phyloP scores from a whole-genome alignment of 805 yeast species.

The Yamadazyma philogaea region DNA sequence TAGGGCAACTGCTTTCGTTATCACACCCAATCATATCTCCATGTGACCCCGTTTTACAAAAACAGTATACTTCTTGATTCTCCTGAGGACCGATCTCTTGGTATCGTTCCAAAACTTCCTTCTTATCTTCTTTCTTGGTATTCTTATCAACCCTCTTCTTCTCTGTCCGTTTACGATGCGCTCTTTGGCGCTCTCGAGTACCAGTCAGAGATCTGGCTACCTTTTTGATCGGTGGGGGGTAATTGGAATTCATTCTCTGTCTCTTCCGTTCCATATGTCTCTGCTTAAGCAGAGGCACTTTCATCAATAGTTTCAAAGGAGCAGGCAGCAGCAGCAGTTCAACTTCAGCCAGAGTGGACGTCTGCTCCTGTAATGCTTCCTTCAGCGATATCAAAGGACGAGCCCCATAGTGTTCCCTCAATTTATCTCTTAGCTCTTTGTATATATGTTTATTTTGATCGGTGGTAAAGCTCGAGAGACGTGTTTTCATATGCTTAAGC shows the following conservation, averaged over 20 bases:
- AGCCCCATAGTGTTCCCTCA: slow-evolving; percentile 31
- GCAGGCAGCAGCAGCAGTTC: neutral
- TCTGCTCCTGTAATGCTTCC: slow-evolving; percentile 36
- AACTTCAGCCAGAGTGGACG: slow-evolving; percentile 3
- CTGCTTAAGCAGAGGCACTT: slow-evolving; percentile 2
- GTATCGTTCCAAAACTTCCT: neutral
- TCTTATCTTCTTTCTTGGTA: neutral
- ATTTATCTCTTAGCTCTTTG: slow-evolving; percentile 26
- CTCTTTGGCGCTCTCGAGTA: neutral
- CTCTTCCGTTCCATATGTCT: neutral
- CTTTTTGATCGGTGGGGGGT: neutral
- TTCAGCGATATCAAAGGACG: slow-evolving; percentile 36
- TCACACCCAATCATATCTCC: slow-evolving; percentile 98
- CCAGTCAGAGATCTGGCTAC: neutral
- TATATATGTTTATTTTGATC: slow-evolving; percentile 7
- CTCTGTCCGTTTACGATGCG: neutral
- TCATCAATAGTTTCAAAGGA: slow-evolving; percentile 12
- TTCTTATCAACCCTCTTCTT: neutral
- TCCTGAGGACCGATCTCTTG: neutral
- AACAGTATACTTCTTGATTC: slow-evolving; percentile 56
- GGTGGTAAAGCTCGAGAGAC: slow-evolving; percentile 10
- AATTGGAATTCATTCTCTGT: neutral
- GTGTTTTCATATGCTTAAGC: slow-evolving; percentile 17
- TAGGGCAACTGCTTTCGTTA: slow-evolving; percentile 44
- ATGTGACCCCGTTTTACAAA: slow-evolving; percentile 89